These are phyloP conservation scores for Friedmanniomyces endolithicus DNA, from an alignment of 495 filamentous ascomycete species.

Conservation along the genomic window DNA sequence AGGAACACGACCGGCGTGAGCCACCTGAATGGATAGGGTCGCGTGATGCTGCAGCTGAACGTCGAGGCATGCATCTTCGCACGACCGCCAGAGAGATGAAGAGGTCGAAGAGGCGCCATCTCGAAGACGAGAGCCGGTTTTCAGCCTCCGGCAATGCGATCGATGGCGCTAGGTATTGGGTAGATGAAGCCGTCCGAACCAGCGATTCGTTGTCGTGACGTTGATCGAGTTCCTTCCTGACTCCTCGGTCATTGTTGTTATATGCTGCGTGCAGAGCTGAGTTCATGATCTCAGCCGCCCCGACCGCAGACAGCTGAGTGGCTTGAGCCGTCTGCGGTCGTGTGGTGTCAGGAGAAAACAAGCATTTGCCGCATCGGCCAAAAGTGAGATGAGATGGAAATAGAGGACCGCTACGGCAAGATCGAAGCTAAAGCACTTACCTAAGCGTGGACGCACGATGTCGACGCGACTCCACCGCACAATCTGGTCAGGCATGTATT, in stretches of 20 bases:
- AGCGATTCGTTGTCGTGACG: no score
- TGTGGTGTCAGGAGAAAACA: background rate
- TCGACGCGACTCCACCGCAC: no score
- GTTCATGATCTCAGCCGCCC: background rate
- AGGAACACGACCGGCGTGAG: constrained; percentile 24
- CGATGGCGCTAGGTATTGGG: background rate
- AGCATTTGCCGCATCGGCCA: background rate
- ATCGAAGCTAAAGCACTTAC: no score
- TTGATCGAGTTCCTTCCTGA: no score
- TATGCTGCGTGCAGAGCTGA: no score
- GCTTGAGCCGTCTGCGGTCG: no score
- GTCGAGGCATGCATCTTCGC: constrained; percentile 16
- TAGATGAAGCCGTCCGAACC: background rate
- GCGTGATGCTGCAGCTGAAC: constrained; percentile 23
- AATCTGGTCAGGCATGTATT: no score
- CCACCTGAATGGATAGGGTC: constrained; percentile 26
- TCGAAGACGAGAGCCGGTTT: background rate
- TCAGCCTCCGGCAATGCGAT: background rate
- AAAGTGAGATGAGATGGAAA: background rate
- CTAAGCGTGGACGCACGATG: no score
- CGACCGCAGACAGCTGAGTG: background rate
- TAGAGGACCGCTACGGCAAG: background rate
- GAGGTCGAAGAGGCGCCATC: background rate
- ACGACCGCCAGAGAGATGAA: background rate
- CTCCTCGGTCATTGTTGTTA: no score